Evolutionary conservation across 805 yeast species (phyloP).

Genomic region (Yarrowia sp.): DNA sequence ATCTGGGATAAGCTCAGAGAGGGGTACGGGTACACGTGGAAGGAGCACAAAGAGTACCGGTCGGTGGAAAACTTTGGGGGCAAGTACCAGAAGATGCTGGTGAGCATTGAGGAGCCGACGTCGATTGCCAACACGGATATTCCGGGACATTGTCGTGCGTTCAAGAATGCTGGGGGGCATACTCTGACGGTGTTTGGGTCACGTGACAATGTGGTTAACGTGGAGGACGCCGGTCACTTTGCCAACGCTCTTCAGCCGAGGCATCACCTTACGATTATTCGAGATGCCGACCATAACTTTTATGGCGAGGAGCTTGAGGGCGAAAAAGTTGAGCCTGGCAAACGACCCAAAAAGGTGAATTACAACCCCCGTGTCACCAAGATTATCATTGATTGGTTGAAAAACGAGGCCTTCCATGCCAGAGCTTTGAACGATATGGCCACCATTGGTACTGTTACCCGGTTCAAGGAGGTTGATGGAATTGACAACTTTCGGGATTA

Average conservation of each 20-base stretch:
- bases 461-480: constrained; percentile 67
- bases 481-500: constrained; percentile 72
- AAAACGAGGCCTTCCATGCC: constrained; percentile 48
- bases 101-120: constrained; percentile 7
- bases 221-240: constrained; percentile 57
- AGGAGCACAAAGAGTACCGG: constrained; percentile 35
- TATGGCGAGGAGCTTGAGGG: constrained; percentile 46
- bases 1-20: constrained; percentile 44
- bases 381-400: constrained; percentile 47
- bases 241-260: constrained; percentile 56
- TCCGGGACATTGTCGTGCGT: constrained; percentile 26
- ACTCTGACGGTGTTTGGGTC: constrained; percentile 72
- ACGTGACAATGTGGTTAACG: constrained; percentile 63
- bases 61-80: constrained; percentile 30
- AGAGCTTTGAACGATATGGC: constrained; percentile 48
- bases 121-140: constrained; percentile 23
- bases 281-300: constrained; percentile 78
- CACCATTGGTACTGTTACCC: constrained; percentile 44
- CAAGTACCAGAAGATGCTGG: constrained; percentile 23
- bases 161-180: constrained; percentile 6
- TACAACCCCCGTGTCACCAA: constrained; percentile 56
- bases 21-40: constrained; percentile 43
- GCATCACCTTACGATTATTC: constrained; percentile 56
- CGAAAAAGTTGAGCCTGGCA: constrained; percentile 37
- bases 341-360: constrained; percentile 46